Base-by-base conservation (phyloP, 2,329 filamentous ascomycete species). In the Colletotrichum gloeosporioides region DNA sequence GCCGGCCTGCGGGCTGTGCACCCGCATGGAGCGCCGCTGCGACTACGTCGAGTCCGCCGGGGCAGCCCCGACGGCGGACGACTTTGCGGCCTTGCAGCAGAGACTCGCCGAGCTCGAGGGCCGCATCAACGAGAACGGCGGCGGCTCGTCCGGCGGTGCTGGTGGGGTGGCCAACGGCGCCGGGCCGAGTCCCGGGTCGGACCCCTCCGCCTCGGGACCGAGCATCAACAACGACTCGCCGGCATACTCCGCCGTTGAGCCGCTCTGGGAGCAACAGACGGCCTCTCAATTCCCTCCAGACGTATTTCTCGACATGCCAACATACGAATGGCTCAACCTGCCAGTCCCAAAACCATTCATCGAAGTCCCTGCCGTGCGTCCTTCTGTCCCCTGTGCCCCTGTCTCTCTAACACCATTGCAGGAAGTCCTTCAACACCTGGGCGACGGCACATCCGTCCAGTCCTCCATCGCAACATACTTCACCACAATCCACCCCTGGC, bases 1-100 rank as follows among this genome's bases (percentile, higher is more conserved):
- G 2, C 89, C 89, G 16, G 79, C 82, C 18, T 91, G 89, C 79
- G 81, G 84, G 4, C 83, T 90, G 6, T 91, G 89, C 80, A 78
- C 79, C 25, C 83, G 87, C 13, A 85, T 87, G 83, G 81, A 82
- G 39, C 82, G 86, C 15, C 73, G 77, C 27, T 88, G 86, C 80
- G 86, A 88, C 77, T 88, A 87, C 77, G 83, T 82, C 18, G 84
- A 87, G 57, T 76, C 79, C 18, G 76, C 80, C 22, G 34, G 39
- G 9, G 81, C 83, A 12, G 76, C 81, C 12, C 85, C 86, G 3
- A 86, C 85, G 1, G 81, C 83, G 18, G 84, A 86, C 65, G 86
- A 87, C 73, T 83, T 87, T 55, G 82, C 83, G 64, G 81, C 79
- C n/a, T 78, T 87, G 62, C 83, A 84, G 73, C 75, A 79, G 57